Percentiles rank a stretch among this genome's conserved stretches.
Evolutionary conservation across 805 yeast genomes (phyloP).

Genomic region (Limtongia smithiae): DNA sequence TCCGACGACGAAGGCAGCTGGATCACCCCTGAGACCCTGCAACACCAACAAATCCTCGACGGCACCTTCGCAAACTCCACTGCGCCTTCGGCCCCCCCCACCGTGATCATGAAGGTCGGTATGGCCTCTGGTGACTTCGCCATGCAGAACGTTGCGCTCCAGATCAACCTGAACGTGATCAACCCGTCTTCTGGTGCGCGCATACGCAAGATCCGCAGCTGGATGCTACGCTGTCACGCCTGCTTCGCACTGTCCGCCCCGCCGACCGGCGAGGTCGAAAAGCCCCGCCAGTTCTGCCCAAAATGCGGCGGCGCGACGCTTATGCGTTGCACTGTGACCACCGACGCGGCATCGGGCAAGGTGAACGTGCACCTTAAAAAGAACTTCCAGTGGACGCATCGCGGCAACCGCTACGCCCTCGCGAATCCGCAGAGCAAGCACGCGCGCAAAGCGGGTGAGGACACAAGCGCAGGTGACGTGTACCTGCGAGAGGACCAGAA

Average conservation of each 20-base stretch:
- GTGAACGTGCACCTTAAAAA: slow-evolving; percentile 83
- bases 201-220: slow-evolving; percentile 79
- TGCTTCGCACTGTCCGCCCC: slow-evolving; percentile 82
- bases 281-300: slow-evolving; percentile 83
- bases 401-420: slow-evolving; percentile 78
- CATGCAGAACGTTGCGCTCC: slow-evolving; percentile 90
- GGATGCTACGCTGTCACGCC: slow-evolving; percentile 96
- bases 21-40: slow-evolving; percentile 86
- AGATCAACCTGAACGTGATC: slow-evolving; percentile 82
- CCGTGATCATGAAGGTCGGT: slow-evolving; percentile 63
- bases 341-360: slow-evolving; percentile 55
- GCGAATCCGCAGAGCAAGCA: slow-evolving; percentile 86
- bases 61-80: slow-evolving; percentile 40
- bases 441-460: slow-evolving; percentile 66
- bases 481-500: slow-evolving; percentile 71
- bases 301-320: slow-evolving; percentile 92
- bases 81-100: slow-evolving; percentile 49
- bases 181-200: slow-evolving; percentile 79
- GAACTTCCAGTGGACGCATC: slow-evolving; percentile 88
- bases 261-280: slow-evolving; percentile 54
- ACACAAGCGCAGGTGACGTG: slow-evolving; percentile 66
- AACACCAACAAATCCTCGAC: slow-evolving; percentile 62
- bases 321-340: slow-evolving; percentile 75
- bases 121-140: slow-evolving; percentile 96
- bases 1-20: slow-evolving; percentile 80